Conservation (phyloP, 2,329 filamentous ascomycete species). For the Fusarium dlaminii region DNA sequence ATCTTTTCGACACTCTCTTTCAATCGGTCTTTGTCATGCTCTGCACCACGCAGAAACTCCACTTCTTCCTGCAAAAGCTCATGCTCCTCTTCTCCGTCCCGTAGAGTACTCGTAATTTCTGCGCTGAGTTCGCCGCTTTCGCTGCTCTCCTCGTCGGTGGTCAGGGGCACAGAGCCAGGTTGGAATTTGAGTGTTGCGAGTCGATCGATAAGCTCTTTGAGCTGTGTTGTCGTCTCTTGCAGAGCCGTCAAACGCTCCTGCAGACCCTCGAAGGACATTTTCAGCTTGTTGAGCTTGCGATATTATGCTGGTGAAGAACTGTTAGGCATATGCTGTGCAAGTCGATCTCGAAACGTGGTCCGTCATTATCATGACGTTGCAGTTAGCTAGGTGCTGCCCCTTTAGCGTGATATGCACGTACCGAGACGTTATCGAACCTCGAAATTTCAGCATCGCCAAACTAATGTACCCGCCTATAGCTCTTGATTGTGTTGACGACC, state of each 20-base stretch:
- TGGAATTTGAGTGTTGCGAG: conserved; percentile 67
- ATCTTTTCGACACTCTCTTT: conserved; percentile 73
- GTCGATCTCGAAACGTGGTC: conserved; percentile 40
- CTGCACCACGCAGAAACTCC: conserved; percentile 68
- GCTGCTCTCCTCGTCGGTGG: conserved; percentile 59
- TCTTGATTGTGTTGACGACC: conserved; percentile 10
- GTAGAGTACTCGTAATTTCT: conserved; percentile 82
- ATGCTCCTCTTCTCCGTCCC: conserved; percentile 83
- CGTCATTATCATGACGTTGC: conserved; percentile 39
- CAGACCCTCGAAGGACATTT: conserved; percentile 68
- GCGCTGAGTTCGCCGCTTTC: conserved; percentile 76
- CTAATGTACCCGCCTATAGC: background rate
- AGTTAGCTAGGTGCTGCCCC: conserved; percentile 21
- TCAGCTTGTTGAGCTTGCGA: background rate
- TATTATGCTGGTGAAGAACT: background rate
- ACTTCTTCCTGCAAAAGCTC: conserved; percentile 83
- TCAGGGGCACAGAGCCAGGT: conserved; percentile 65
- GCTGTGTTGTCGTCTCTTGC: conserved; percentile 69
- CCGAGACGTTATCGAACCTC: conserved; percentile 9
- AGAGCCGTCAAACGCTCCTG: conserved; percentile 67
- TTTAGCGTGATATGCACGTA: conserved; percentile 40
- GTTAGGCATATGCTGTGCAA: background rate
- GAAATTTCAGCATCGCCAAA: conserved; percentile 39
- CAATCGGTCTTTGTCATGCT: conserved; percentile 71
- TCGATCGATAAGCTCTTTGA: conserved; percentile 67